Percentiles rank a stretch among this genome's conserved stretches.
Evolutionary conservation across 805 yeast species (phyloP).

Genomic region (Pichia nanzhaoensis): DNA sequence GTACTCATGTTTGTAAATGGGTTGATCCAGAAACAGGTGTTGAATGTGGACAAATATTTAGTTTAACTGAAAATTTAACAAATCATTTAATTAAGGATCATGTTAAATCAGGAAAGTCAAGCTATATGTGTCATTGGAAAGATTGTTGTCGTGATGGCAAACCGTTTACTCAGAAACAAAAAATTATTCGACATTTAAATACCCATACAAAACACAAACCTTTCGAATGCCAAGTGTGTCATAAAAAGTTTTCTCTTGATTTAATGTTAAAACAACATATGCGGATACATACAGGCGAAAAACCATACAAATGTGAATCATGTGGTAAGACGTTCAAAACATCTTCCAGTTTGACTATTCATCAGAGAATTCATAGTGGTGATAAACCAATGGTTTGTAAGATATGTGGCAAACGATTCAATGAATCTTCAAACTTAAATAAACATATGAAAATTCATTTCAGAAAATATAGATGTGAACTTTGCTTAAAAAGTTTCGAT

Average conservation of each 20-base stretch:
- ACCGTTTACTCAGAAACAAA: slow-evolving; percentile 77
- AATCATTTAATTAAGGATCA: slow-evolving; percentile 64
- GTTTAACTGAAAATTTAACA: slow-evolving; percentile 54
- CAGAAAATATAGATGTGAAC: slow-evolving; percentile 43
- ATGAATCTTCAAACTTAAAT: slow-evolving; percentile 82
- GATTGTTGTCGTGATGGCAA: slow-evolving; percentile 61
- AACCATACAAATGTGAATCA: slow-evolving; percentile 65
- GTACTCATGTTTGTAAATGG: slow-evolving; percentile 35
- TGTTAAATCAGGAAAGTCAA: slow-evolving; percentile 64
- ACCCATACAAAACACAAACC: slow-evolving; percentile 86
- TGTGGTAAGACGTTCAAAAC: slow-evolving; percentile 82
- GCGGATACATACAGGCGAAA: slow-evolving; percentile 84
- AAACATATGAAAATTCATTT: slow-evolving; percentile 82
- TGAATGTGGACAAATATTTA: slow-evolving; percentile 46
- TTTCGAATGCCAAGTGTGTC: slow-evolving; percentile 62
- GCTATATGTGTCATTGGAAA: slow-evolving; percentile 70
- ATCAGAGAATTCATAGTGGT: slow-evolving; percentile 82
- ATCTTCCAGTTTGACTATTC: slow-evolving; percentile 75
- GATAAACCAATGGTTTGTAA: slow-evolving; percentile 80
- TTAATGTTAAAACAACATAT: slow-evolving; percentile 73
- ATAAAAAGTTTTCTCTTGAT: slow-evolving; percentile 67
- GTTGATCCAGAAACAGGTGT: slow-evolving; percentile 15
- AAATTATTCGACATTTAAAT: slow-evolving; percentile 77
- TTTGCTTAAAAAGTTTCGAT: slow-evolving; percentile 48
- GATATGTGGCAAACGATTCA: slow-evolving; percentile 75